These are phyloP conservation scores for Xerocomellus intermedius DNA, from an alignment of 768 basidiomycete genomes.

Conservation along the genomic window DNA sequence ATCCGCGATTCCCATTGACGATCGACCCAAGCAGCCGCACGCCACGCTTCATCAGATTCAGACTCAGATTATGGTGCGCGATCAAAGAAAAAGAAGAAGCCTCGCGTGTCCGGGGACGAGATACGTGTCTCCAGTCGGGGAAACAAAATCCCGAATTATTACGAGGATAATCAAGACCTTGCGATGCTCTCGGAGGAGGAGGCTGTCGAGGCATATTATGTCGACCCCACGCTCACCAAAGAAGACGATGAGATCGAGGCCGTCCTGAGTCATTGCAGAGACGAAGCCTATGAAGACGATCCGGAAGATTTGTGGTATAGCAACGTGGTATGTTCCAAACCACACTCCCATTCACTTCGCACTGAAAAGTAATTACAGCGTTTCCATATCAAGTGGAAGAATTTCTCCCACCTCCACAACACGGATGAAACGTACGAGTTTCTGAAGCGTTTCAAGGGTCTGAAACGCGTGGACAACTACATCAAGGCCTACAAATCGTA, in stretches of 20 bases:
- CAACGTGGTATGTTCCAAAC: slow-evolving; percentile 63
- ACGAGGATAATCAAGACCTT: slow-evolving; percentile 74
- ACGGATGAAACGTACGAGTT: slow-evolving; percentile 99
- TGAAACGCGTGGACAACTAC: slow-evolving; percentile 98
- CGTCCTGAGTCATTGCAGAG: slow-evolving; percentile 82
- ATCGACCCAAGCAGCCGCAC: slow-evolving; percentile 41
- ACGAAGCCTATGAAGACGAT: slow-evolving; percentile 77
- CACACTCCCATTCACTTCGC: not conserved
- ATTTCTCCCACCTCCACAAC: slow-evolving; percentile 96
- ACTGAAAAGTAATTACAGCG: slow-evolving; percentile 51
- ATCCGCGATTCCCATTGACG: slow-evolving; percentile 5
- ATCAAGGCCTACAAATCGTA: slow-evolving; percentile 87
- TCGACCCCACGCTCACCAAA: slow-evolving; percentile 49
- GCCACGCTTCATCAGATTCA: slow-evolving; percentile 68
- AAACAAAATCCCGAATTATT: slow-evolving; percentile 79
- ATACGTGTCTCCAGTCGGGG: slow-evolving; percentile 75
- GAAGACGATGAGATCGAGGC: slow-evolving; percentile 91
- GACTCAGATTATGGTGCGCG: slow-evolving; percentile 86
- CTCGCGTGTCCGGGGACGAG: slow-evolving; percentile 58
- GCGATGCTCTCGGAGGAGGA: slow-evolving; percentile 67
- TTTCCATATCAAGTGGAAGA: slow-evolving; percentile 99
- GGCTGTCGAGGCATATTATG: slow-evolving; percentile 51
- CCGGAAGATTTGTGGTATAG: slow-evolving; percentile 80
- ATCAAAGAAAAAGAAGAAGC: slow-evolving; percentile 82
- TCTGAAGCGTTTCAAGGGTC: slow-evolving; percentile 89